phyloP scores from a whole-genome alignment of 257 asterid species.

The Lycium ferocissimum region DNA sequence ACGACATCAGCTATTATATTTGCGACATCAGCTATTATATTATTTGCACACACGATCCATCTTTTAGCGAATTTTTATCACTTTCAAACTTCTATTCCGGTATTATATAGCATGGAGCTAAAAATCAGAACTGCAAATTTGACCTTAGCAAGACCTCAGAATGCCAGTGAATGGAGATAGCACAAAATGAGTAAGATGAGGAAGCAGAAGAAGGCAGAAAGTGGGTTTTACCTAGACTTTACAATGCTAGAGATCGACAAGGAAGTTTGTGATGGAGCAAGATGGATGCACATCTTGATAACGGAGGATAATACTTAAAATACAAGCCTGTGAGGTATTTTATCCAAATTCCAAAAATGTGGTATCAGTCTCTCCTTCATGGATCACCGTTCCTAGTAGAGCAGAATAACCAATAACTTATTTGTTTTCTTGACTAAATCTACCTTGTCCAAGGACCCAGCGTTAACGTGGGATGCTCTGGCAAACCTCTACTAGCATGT shows the following conservation, averaged over 20 bases:
- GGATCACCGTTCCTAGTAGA: not conserved
- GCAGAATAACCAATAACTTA: not conserved
- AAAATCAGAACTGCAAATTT: not conserved
- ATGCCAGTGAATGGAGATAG: not conserved
- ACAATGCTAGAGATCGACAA: not conserved
- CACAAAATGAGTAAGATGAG: not conserved
- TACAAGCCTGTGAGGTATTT: not conserved
- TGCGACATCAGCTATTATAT: not conserved
- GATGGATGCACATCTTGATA: slow-evolving; percentile 9
- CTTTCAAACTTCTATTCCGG: not conserved
- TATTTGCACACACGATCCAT: not conserved
- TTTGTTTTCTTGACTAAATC: not conserved
- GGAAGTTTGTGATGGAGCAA: not conserved
- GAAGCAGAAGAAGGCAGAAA: not conserved
- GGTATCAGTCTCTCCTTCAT: not conserved
- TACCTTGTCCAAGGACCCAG: not conserved
- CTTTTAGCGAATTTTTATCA: not conserved
- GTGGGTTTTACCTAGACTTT: not conserved
- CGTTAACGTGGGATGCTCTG: not conserved
- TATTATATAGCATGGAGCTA: not conserved
- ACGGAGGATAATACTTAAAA: not conserved
- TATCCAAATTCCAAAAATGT: not conserved
- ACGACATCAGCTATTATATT: too few relatives aligned
- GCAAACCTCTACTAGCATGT: not conserved
- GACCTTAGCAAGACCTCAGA: not conserved